These are phyloP conservation scores for Catenaria anguillulae DNA, from an alignment of 371 early-diverging fungal species.

Conservation along the genomic window DNA sequence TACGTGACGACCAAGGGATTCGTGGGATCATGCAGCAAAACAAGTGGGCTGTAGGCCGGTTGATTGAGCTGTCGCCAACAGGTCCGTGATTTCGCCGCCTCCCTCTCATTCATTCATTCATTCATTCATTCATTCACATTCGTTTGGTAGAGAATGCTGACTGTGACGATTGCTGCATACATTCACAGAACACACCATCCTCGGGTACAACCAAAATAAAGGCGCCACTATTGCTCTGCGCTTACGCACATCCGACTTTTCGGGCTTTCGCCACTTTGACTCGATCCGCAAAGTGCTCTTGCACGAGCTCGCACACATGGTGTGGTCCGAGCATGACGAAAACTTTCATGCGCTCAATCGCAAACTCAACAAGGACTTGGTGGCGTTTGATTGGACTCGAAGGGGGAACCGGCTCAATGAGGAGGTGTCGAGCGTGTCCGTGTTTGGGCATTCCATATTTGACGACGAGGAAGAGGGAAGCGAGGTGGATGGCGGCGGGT, in stretches of 20 bases:
- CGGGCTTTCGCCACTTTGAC: slow-evolving; percentile 71
- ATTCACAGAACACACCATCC: slow-evolving; percentile 44
- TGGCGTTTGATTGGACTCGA: background rate
- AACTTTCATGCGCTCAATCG: slow-evolving; percentile 66
- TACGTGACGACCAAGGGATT: slow-evolving; percentile 42
- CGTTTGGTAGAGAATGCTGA: no score
- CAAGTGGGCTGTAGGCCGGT: slow-evolving; percentile 55
- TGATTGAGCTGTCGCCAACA: slow-evolving; percentile 64
- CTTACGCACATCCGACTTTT: slow-evolving; percentile 65
- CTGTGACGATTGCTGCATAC: background rate
- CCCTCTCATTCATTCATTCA: background rate
- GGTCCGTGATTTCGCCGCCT: no score
- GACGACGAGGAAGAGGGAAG: slow-evolving; percentile 8
- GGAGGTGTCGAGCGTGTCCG: background rate
- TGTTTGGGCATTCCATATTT: background rate
- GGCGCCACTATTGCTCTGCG: slow-evolving; percentile 72
- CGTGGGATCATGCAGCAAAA: slow-evolving; percentile 53
- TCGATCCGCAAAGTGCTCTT: slow-evolving; percentile 56
- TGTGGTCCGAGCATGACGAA: slow-evolving; percentile 54
- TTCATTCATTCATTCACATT: background rate
- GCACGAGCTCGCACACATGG: slow-evolving; percentile 81
- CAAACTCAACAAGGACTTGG: slow-evolving; percentile 54
- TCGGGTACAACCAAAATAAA: slow-evolving; percentile 75
- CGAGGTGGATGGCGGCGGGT: slow-evolving; percentile 16
- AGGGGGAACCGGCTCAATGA: background rate